Evolutionary conservation across 768 basidiomycete species (phyloP).

Genomic region (Tephrocybe sp.): DNA sequence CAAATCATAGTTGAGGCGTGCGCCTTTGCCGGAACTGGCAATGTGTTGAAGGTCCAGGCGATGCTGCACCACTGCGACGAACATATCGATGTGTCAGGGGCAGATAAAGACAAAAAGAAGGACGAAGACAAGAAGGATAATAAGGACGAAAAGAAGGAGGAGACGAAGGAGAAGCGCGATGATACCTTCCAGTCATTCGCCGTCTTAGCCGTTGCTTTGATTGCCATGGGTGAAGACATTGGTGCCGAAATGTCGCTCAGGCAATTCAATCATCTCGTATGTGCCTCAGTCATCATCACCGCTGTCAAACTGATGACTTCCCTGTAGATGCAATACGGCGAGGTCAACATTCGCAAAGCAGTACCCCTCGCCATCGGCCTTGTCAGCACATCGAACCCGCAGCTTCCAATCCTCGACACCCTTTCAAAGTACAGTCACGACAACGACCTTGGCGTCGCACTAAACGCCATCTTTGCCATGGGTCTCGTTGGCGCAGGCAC

Average conservation of each 20-base stretch:
- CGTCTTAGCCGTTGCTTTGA: constrained; percentile 88
- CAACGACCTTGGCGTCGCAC: constrained; percentile 93
- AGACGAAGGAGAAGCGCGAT: constrained; percentile 44
- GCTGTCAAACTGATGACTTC: constrained; percentile 16
- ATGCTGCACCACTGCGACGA: constrained; percentile 95
- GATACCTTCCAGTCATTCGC: constrained; percentile 91
- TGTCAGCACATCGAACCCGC: constrained; percentile 93
- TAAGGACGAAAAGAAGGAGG: constrained; percentile 58
- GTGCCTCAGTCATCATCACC: constrained; percentile 20
- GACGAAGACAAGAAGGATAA: constrained; percentile 43
- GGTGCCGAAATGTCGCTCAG: constrained; percentile 97
- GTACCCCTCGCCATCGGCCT: constrained; percentile 95
- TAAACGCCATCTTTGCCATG: constrained; percentile 98
- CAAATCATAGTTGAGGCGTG: constrained; percentile 92
- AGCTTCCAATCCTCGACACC: constrained; percentile 91
- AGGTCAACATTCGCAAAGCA: constrained; percentile 85
- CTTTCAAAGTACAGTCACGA: constrained; percentile 99
- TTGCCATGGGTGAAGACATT: constrained; percentile 98
- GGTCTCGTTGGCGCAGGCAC: constrained; percentile 96
- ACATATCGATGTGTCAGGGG: constrained; percentile 66
- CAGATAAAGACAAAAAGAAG: constrained; percentile 56
- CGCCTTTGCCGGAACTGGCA: constrained; percentile 92
- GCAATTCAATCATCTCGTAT: constrained; percentile 94
- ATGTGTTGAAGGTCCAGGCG: constrained; percentile 88
- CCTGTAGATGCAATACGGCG: constrained; percentile 94